A percentile compares a stretch with the other conserved stretches of the same genome.
Evolutionary conservation across 2,329 filamentous ascomycete species (phyloP).

Genomic region (Fusarium floridanum): DNA sequence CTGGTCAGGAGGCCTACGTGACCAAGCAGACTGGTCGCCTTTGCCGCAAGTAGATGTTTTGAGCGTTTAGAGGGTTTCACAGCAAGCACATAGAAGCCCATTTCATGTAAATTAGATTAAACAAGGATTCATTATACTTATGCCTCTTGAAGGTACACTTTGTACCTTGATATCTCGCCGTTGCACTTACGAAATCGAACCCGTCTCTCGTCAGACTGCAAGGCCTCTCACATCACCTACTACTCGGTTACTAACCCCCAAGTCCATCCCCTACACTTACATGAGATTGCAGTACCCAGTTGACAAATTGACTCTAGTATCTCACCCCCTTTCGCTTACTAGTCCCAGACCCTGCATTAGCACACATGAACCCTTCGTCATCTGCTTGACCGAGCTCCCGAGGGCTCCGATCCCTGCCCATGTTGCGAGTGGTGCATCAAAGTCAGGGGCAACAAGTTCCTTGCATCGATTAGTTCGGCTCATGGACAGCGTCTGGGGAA

Average conservation of each 20-base stretch:
- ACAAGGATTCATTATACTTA: neutral
- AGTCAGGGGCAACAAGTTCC: neutral
- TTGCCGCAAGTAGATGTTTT: conserved; percentile 23
- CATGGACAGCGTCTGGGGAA: neutral
- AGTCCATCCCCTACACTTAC: neutral
- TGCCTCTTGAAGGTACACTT: no score
- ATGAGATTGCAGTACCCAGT: neutral
- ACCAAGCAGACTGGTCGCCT: conserved; percentile 36
- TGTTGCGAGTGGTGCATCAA: neutral
- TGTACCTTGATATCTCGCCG: neutral
- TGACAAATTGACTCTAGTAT: neutral
- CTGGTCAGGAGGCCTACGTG: conserved; percentile 25
- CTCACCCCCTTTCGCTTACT: neutral
- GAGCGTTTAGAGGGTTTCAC: neutral
- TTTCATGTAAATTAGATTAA: neutral
- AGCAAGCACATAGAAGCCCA: neutral
- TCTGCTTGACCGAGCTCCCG: neutral
- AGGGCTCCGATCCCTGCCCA: neutral
- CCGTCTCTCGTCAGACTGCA: neutral
- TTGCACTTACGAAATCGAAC: neutral
- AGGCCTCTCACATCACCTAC: neutral
- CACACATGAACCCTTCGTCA: neutral
- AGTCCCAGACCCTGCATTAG: neutral
- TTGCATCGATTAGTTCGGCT: neutral
- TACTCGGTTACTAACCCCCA: no score